These are phyloP conservation scores for Polygonum aviculare DNA, from an alignment of 148 eudicot species.

Conservation along the genomic window DNA sequence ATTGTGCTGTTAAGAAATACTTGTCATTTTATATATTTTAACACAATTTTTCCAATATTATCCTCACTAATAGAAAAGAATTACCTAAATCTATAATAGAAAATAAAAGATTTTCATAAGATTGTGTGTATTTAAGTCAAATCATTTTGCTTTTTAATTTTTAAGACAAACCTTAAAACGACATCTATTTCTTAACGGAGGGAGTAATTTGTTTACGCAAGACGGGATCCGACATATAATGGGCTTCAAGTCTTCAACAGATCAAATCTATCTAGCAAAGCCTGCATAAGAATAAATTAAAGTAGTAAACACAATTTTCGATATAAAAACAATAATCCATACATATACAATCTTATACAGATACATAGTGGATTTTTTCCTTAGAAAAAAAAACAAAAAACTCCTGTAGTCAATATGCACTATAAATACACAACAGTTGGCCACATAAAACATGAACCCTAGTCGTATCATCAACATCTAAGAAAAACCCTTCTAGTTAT, in stretches of 20 bases:
- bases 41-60: no score
- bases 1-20: no score
- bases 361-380: not conserved
- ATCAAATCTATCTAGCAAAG: not conserved
- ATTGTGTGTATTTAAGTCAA: no score
- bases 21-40: no score
- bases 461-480: not conserved
- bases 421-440: slow-evolving; percentile 8
- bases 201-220: not conserved
- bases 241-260: not conserved
- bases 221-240: not conserved
- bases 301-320: not conserved
- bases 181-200: no score
- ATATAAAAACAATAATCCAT: not conserved
- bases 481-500: not conserved
- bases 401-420: not conserved
- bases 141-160: no score
- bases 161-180: no score
- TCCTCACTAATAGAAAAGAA: no score
- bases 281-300: not conserved
- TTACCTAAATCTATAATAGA: no score
- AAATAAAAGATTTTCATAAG: no score
- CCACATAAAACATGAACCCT: slow-evolving; percentile 1
- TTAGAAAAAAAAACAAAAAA: not conserved
- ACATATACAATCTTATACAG: not conserved